Conservation (phyloP, 2,329 filamentous ascomycete species). For the Diaporthe aspalathi region DNA sequence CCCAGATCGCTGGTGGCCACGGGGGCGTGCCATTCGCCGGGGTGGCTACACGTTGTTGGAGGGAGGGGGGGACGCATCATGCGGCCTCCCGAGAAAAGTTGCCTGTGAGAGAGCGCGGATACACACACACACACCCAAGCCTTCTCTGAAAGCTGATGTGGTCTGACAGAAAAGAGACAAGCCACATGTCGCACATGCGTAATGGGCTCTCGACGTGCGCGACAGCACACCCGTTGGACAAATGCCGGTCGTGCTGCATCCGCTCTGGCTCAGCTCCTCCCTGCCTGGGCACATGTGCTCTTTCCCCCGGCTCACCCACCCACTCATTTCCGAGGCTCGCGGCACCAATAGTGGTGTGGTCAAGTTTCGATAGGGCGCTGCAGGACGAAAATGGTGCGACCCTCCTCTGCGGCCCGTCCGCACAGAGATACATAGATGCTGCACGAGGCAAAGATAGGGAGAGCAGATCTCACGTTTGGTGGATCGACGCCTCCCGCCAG, state of each 20-base stretch:
- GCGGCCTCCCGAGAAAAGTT: slow-evolving; percentile 24
- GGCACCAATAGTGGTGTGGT: background rate
- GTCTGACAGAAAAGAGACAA: background rate
- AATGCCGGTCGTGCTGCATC: slow-evolving; percentile 21
- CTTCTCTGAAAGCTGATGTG: background rate
- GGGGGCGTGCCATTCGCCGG: background rate
- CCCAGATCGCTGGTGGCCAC: slow-evolving; percentile 9
- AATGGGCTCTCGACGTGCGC: slow-evolving; percentile 18
- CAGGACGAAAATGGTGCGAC: slow-evolving; percentile 17
- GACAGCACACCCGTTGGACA: slow-evolving; percentile 14
- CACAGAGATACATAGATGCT: slow-evolving; percentile 15
- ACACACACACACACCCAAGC: background rate
- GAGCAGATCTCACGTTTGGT: slow-evolving; percentile 30
- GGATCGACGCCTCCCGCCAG: slow-evolving; percentile 3
- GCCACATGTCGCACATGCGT: slow-evolving; percentile 22
- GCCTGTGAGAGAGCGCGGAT: slow-evolving; percentile 7
- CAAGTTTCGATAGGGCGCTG: slow-evolving; percentile 12
- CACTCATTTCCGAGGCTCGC: background rate
- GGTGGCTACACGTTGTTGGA: slow-evolving; percentile 5
- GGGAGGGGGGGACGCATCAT: too few species aligned
- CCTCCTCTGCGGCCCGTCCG: background rate
- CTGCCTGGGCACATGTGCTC: slow-evolving; percentile 2
- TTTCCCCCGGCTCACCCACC: background rate
- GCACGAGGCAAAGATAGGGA: background rate
- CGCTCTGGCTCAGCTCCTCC: slow-evolving; percentile 21